phyloP scores from a whole-genome alignment of 2,329 filamentous ascomycete species.

The Ustulina deusta region DNA sequence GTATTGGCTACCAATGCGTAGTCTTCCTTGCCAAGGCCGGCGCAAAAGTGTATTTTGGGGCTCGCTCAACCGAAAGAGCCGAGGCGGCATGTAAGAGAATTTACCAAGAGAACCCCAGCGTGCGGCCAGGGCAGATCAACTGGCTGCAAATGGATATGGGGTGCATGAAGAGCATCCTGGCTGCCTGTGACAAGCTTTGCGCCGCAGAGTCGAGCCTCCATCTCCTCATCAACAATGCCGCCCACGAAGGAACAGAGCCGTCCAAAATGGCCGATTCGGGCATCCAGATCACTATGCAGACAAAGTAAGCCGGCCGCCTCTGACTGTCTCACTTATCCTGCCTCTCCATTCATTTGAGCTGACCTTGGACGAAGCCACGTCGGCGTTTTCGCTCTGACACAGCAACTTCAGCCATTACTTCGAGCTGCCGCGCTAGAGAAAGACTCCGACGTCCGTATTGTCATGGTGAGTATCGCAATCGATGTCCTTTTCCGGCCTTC shows the following conservation, averaged over 20 bases:
- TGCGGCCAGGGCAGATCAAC: slow-evolving; percentile 17
- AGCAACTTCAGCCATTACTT: slow-evolving; percentile 16
- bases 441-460: slow-evolving; percentile 22
- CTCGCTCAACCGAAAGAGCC: slow-evolving; percentile 17
- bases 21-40: slow-evolving; percentile 24
- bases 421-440: slow-evolving; percentile 18
- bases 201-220: slow-evolving; percentile 2
- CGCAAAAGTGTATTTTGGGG: slow-evolving; percentile 24
- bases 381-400: slow-evolving; percentile 23
- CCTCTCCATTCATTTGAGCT: slow-evolving; percentile 3
- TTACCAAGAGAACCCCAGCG: slow-evolving; percentile 15
- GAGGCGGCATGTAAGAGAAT: slow-evolving; percentile 20
- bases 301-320: slow-evolving; percentile 8
- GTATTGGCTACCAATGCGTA: slow-evolving; percentile 22
- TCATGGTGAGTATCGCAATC: slow-evolving; percentile 19
- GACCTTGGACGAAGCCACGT: slow-evolving; percentile 12
- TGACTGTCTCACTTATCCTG: neutral
- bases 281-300: slow-evolving; percentile 25
- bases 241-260: slow-evolving; percentile 23
- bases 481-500: neutral
- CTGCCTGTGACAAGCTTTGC: slow-evolving; percentile 6
- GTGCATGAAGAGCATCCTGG: slow-evolving; percentile 12
- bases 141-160: slow-evolving; percentile 24
- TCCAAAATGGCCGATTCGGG: slow-evolving; percentile 19
- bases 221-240: slow-evolving; percentile 24